phyloP scores from a whole-genome alignment of 2,329 filamentous ascomycete genomes.

The Aspergillus unguis region DNA sequence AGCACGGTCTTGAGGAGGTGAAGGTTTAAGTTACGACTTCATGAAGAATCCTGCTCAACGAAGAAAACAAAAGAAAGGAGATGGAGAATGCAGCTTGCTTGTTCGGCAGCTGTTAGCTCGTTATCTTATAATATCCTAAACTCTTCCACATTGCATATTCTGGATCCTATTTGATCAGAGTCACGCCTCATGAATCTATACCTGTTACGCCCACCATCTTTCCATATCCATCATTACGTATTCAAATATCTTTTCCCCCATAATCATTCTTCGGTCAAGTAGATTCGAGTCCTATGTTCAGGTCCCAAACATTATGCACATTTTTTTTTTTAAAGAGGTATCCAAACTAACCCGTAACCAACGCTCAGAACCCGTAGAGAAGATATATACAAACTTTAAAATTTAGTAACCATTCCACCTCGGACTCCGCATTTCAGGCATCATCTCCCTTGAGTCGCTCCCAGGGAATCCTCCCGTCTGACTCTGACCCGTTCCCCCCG shows the following conservation, averaged over 20 bases:
- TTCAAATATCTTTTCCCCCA: background rate
- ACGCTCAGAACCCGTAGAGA: too few relatives aligned
- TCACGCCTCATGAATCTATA: conserved; percentile 39
- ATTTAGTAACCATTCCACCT: conserved; percentile 12
- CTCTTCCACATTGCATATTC: conserved; percentile 24
- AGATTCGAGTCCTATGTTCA: too few relatives aligned
- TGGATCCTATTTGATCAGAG: conserved; percentile 32
- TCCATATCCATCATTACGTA: conserved; percentile 2
- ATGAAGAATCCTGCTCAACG: conserved; percentile 18
- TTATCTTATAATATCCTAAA: conserved; percentile 16
- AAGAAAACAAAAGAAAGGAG: conserved; percentile 24
- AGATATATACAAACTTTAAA: too few relatives aligned
- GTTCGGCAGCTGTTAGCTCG: conserved; percentile 13
- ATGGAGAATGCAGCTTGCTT: conserved; percentile 8
- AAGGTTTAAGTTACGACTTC: conserved; percentile 69
- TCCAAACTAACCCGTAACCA: too few relatives aligned
- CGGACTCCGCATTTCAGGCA: conserved; percentile 7
- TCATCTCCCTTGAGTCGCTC: conserved; percentile 6
- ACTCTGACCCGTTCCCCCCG: conserved; percentile 9
- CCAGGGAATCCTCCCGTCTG: conserved; percentile 8
- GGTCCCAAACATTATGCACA: too few relatives aligned
- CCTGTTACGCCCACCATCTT: conserved; percentile 15
- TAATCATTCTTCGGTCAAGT: background rate
- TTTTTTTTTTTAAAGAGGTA: too few relatives aligned
- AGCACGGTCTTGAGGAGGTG: conserved; percentile 82